These are phyloP conservation scores for Chlorella sp. DNA, from an alignment of 139 green algal species.

Conservation along the genomic window DNA sequence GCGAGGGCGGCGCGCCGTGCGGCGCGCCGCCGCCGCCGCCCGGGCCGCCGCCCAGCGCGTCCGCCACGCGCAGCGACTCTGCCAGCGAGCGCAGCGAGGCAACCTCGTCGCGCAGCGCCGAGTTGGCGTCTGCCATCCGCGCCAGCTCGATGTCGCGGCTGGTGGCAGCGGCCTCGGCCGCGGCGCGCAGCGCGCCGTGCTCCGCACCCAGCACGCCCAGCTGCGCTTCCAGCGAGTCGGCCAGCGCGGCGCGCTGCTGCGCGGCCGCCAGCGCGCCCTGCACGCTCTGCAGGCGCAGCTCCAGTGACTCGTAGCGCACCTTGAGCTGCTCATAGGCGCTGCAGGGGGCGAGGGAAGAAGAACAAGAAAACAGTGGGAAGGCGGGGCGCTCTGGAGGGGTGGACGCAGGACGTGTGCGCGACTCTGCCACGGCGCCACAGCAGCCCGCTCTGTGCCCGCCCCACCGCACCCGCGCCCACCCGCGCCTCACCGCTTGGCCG, in stretches of 20 bases:
- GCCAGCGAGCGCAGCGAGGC: slow-evolving; percentile 13
- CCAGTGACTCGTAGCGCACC: slow-evolving; percentile 46
- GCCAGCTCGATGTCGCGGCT: slow-evolving; percentile 36
- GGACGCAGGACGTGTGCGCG: too few species aligned
- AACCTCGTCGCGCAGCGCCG: slow-evolving; percentile 34
- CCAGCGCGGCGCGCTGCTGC: not conserved
- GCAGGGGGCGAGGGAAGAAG: not conserved
- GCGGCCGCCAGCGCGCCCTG: slow-evolving; percentile 12
- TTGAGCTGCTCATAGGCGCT: slow-evolving; percentile 35
- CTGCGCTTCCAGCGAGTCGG: not conserved
- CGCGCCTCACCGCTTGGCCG: slow-evolving; percentile 21
- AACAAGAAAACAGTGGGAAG: too few species aligned
- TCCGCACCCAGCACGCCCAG: slow-evolving; percentile 25
- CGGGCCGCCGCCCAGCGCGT: not conserved
- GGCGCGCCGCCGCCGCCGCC: not conserved
- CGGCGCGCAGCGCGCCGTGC: slow-evolving; percentile 13
- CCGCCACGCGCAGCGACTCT: slow-evolving; percentile 9
- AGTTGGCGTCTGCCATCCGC: slow-evolving; percentile 16
- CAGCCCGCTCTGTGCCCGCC: too few species aligned
- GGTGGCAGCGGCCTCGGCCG: not conserved
- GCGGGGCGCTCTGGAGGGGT: too few species aligned
- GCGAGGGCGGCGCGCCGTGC: not conserved
- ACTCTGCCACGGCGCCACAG: too few species aligned
- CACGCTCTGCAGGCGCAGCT: slow-evolving; percentile 24
- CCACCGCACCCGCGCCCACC: too few species aligned